These are phyloP conservation scores for Comarum palustre DNA, from an alignment of 306 rosid genomes.

Conservation along the genomic window DNA sequence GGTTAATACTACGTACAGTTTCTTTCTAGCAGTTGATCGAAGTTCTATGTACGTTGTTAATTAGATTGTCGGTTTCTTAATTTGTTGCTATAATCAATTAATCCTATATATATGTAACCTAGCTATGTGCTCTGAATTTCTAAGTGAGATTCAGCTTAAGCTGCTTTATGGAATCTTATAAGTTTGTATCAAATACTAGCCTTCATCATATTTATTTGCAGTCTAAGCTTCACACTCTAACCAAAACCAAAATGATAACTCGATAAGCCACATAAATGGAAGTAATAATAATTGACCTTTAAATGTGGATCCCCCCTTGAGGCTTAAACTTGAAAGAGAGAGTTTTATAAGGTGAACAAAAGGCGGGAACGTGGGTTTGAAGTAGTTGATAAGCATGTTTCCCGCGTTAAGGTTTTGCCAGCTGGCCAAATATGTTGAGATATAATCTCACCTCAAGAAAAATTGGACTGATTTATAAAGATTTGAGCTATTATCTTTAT, in stretches of 20 bases:
- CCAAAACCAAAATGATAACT: neutral
- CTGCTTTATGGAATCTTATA: conserved; percentile 8
- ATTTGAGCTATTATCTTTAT: too few relatives aligned
- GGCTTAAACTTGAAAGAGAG: neutral
- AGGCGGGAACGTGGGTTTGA: conserved; percentile 34
- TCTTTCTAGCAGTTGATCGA: conserved; percentile 4
- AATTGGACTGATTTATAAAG: too few relatives aligned
- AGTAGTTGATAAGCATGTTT: neutral
- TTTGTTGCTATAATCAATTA: neutral
- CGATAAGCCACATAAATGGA: neutral
- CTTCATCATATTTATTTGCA: neutral
- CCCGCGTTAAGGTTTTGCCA: conserved; percentile 11
- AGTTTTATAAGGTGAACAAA: too few relatives aligned
- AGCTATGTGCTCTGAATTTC: neutral
- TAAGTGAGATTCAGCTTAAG: conserved; percentile 12
- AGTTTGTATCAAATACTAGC: neutral
- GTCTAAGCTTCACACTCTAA: neutral
- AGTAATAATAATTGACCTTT: neutral
- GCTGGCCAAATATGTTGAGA: conserved; percentile 14
- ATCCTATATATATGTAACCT: neutral
- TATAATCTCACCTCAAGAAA: too few relatives aligned
- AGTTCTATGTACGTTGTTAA: neutral
- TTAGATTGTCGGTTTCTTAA: neutral
- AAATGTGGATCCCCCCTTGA: neutral
- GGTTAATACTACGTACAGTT: neutral